phyloP scores from a whole-genome alignment of 2,329 filamentous ascomycete genomes.

The Juglanconis oblonga region DNA sequence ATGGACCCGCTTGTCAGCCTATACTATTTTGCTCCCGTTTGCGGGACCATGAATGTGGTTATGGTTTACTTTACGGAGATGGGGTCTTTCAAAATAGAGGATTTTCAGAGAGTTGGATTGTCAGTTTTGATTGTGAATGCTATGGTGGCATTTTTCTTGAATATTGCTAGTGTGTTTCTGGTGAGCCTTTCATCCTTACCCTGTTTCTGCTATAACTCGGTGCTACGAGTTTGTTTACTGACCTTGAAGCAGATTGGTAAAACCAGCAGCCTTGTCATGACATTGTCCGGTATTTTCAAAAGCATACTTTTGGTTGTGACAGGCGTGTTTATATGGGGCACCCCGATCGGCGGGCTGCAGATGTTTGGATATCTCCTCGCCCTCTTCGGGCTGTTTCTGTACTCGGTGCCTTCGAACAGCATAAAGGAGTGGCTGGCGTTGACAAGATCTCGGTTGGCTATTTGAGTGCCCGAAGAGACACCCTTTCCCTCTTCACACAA shows the following conservation, averaged over 20 bases:
- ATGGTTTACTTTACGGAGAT: conserved; percentile 70
- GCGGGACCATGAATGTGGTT: conserved; percentile 74
- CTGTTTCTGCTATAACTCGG: not conserved
- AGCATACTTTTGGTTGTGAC: conserved; percentile 78
- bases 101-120: conserved; percentile 64
- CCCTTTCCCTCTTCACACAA: not conserved
- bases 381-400: conserved; percentile 47
- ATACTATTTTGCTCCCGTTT: conserved; percentile 87
- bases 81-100: conserved; percentile 60
- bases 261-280: conserved; percentile 82
- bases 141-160: conserved; percentile 74
- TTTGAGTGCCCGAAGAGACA: not conserved
- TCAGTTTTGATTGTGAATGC: conserved; percentile 66
- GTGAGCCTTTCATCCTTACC: conserved; percentile 46
- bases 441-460: not conserved
- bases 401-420: conserved; percentile 41
- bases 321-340: conserved; percentile 76
- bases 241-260: conserved; percentile 68
- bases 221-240: conserved; percentile 7
- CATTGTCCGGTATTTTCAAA: conserved; percentile 82
- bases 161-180: conserved; percentile 81
- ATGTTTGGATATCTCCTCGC: conserved; percentile 76
- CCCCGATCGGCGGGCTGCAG: conserved; percentile 68
- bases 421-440: conserved; percentile 15
- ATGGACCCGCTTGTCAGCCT: conserved; percentile 87